Conservation (phyloP, 2,329 filamentous ascomycete species). For the Anisogramma anomala region DNA sequence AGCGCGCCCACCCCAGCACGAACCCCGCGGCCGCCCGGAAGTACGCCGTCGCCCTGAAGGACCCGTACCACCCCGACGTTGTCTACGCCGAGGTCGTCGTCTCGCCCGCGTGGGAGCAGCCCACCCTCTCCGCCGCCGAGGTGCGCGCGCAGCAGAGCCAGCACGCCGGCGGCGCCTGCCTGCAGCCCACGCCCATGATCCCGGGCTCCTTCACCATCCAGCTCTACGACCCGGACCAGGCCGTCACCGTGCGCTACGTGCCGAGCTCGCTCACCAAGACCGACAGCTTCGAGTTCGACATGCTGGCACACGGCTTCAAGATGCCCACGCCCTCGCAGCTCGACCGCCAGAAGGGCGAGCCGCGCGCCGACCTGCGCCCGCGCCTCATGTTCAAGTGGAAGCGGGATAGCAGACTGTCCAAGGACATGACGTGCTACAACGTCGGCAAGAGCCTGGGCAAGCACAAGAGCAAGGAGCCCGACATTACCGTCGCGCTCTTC, state of each 20-base stretch:
- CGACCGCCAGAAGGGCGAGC: slow-evolving; percentile 50
- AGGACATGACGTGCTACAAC: slow-evolving; percentile 81
- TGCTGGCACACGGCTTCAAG: slow-evolving; percentile 76
- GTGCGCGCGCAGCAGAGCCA: slow-evolving; percentile 46
- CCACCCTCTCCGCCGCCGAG: slow-evolving; percentile 69
- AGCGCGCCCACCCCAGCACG: slow-evolving; percentile 60
- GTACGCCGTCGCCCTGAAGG: slow-evolving; percentile 77
- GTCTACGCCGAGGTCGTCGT: slow-evolving; percentile 81
- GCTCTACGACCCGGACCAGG: slow-evolving; percentile 88
- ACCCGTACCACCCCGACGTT: slow-evolving; percentile 68
- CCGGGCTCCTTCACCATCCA: slow-evolving; percentile 74
- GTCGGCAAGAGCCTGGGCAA: slow-evolving; percentile 63
- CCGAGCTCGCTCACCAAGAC: slow-evolving; percentile 69
- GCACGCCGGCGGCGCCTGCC: slow-evolving; percentile 26
- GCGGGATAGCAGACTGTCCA: slow-evolving; percentile 72
- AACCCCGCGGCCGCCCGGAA: slow-evolving; percentile 59
- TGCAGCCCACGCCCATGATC: slow-evolving; percentile 56
- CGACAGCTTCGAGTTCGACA: slow-evolving; percentile 81
- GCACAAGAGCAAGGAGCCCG: slow-evolving; percentile 79
- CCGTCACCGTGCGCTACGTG: slow-evolving; percentile 58
- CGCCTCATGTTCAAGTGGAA: slow-evolving; percentile 82
- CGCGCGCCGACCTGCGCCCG: slow-evolving; percentile 43
- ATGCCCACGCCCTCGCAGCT: slow-evolving; percentile 66
- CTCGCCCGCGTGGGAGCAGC: slow-evolving; percentile 74
- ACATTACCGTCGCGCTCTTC: slow-evolving; percentile 89